These are phyloP conservation scores for Plenodomus lindquistii DNA, from an alignment of 2,329 filamentous ascomycete species.

Conservation along the genomic window DNA sequence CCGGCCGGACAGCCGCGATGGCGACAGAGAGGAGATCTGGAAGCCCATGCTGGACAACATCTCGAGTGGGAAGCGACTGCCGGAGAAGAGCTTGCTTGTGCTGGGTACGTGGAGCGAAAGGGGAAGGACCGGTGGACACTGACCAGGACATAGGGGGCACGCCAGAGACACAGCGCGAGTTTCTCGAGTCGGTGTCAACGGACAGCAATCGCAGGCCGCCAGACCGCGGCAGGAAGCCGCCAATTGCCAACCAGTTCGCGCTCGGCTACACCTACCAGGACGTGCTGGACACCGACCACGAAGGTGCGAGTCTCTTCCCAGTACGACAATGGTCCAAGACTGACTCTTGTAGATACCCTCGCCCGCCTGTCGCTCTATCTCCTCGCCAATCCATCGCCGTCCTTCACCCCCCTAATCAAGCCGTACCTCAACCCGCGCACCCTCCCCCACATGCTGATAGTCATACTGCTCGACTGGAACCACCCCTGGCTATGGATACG, in stretches of 20 bases:
- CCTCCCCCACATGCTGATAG: constrained; percentile 81
- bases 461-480: constrained; percentile 94
- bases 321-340: constrained; percentile 2
- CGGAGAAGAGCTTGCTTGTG: constrained; percentile 88
- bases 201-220: constrained; percentile 55
- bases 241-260: constrained; percentile 89
- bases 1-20: constrained; percentile 60
- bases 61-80: constrained; percentile 84
- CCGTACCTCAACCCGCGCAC: constrained; percentile 83
- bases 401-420: constrained; percentile 80
- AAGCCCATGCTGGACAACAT: constrained; percentile 89
- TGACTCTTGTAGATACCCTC: constrained; percentile 69
- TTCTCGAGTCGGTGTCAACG: constrained; percentile 62
- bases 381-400: constrained; percentile 79
- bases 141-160: constrained; percentile 65
- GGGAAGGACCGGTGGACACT: constrained; percentile 23
- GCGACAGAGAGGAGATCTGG: constrained; percentile 84
- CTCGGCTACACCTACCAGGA: constrained; percentile 95
- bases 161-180: constrained; percentile 81
- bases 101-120: constrained; percentile 62
- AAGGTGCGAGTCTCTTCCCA: constrained; percentile 61
- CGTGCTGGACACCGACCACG: constrained; percentile 89
- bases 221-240: constrained; percentile 62
- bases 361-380: constrained; percentile 88
- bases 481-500: constrained; percentile 92